A percentile compares a stretch with the other conserved stretches of the same genome.
Conservation (phyloP, 805 yeast species). For the Debaryomyces tyrocola region DNA sequence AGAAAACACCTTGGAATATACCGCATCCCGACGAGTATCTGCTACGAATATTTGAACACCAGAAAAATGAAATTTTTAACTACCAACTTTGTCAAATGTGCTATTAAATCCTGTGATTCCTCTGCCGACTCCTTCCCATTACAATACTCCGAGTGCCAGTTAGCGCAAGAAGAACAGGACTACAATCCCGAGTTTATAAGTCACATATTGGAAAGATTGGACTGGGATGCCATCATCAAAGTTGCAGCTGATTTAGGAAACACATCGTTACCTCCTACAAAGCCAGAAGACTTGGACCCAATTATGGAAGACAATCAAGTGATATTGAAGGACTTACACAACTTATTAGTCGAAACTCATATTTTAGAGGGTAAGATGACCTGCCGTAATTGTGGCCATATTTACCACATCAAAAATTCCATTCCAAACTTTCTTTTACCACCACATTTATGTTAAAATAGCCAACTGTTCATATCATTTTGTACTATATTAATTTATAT, state of each 20-base stretch:
- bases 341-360: conserved; percentile 78
- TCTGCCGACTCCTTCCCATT: conserved; percentile 81
- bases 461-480: not conserved
- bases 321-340: conserved; percentile 73
- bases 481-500: conserved; percentile 2
- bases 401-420: conserved; percentile 86
- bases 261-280: conserved; percentile 53
- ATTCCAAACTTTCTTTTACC: conserved; percentile 94
- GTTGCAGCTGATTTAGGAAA: conserved; percentile 77
- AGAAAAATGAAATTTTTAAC: conserved; percentile 81
- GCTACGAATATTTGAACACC: too few species aligned
- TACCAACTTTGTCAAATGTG: conserved; percentile 95
- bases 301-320: conserved; percentile 51
- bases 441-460: conserved; percentile 72
- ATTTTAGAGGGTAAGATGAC: conserved; percentile 87
- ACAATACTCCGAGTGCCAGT: conserved; percentile 61
- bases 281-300: conserved; percentile 59
- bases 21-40: too few species aligned
- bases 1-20: too few species aligned
- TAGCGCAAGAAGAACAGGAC: conserved; percentile 77
- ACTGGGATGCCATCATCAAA: conserved; percentile 80
- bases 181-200: conserved; percentile 77
- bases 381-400: conserved; percentile 82
- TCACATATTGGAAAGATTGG: conserved; percentile 75
- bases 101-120: conserved; percentile 76